These are phyloP conservation scores for Psophocarpus tetragonolobus DNA, from an alignment of 306 rosid genomes.

Conservation along the genomic window DNA sequence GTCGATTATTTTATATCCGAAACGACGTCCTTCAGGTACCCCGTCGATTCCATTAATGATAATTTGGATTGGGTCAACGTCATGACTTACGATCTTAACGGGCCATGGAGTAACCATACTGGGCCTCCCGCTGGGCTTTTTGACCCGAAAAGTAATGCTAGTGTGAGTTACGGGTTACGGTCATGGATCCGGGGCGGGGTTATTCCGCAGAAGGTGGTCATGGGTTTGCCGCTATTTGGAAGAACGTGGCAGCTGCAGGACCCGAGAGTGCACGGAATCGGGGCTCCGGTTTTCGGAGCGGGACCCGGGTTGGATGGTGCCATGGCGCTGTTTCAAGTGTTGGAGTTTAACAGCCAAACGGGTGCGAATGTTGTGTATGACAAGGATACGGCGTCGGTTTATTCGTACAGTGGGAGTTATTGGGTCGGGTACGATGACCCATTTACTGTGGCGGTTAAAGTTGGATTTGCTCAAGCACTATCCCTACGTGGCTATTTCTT, in stretches of 20 bases:
- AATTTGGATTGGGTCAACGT: conserved; percentile 68
- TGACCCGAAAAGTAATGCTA: conserved; percentile 47
- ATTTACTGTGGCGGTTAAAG: conserved; percentile 34
- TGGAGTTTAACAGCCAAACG: conserved; percentile 24
- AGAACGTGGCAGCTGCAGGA: conserved; percentile 59
- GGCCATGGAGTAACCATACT: conserved; percentile 47
- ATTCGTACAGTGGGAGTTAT: conserved; percentile 35
- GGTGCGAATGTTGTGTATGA: conserved; percentile 36
- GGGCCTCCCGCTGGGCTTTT: conserved; percentile 48
- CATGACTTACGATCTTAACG: conserved; percentile 63
- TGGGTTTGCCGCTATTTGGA: conserved; percentile 75
- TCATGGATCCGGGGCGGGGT: conserved; percentile 67
- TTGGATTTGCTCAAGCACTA: conserved; percentile 68
- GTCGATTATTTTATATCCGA: conserved; percentile 25
- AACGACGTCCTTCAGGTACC: conserved; percentile 37
- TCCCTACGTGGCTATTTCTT: conserved; percentile 79
- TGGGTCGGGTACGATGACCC: conserved; percentile 71
- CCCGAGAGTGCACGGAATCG: conserved; percentile 41
- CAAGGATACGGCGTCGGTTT: conserved; percentile 38
- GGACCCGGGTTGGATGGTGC: conserved; percentile 57
- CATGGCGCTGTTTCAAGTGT: conserved; percentile 38
- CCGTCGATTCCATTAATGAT: conserved; percentile 39
- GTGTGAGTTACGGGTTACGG: conserved; percentile 47
- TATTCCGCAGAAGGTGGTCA: conserved; percentile 38
- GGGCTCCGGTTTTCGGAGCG: conserved; percentile 45